Conservation (phyloP, 805 yeast species). For the Saturnispora besseyi region DNA sequence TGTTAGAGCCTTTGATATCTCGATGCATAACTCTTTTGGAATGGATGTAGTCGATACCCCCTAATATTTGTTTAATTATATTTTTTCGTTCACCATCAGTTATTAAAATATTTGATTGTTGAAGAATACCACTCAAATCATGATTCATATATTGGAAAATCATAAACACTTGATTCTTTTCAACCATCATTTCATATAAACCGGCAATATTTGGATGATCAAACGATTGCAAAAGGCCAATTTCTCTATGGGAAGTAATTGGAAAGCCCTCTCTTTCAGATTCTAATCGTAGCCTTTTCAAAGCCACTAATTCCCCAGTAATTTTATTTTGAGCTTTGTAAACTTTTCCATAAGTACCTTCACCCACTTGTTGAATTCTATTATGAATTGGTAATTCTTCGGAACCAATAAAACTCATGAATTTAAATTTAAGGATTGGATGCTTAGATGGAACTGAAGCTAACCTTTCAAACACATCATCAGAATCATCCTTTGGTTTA, state of each 20-base stretch:
- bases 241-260: slow-evolving; percentile 89
- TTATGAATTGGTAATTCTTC: slow-evolving; percentile 41
- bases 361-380: slow-evolving; percentile 87
- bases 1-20: slow-evolving; percentile 77
- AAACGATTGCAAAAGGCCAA: slow-evolving; percentile 72
- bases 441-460: not conserved
- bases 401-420: slow-evolving; percentile 1
- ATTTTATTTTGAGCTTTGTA: slow-evolving; percentile 71
- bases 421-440: slow-evolving; percentile 1
- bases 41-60: slow-evolving; percentile 65
- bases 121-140: slow-evolving; percentile 79
- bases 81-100: slow-evolving; percentile 58
- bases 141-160: slow-evolving; percentile 90
- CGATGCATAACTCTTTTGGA: slow-evolving; percentile 62
- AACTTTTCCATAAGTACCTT: slow-evolving; percentile 96
- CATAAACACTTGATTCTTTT: slow-evolving; percentile 68
- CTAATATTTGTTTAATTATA: slow-evolving; percentile 54
- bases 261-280: slow-evolving; percentile 93
- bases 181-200: slow-evolving; percentile 83
- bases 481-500: slow-evolving; percentile 8
- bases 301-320: slow-evolving; percentile 71
- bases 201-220: slow-evolving; percentile 78
- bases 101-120: slow-evolving; percentile 61
- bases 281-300: slow-evolving; percentile 77
- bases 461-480: slow-evolving; percentile 9